These are phyloP conservation scores for Globisporangium canariense DNA, from an alignment of 352 stramenopile species.

Conservation along the genomic window DNA sequence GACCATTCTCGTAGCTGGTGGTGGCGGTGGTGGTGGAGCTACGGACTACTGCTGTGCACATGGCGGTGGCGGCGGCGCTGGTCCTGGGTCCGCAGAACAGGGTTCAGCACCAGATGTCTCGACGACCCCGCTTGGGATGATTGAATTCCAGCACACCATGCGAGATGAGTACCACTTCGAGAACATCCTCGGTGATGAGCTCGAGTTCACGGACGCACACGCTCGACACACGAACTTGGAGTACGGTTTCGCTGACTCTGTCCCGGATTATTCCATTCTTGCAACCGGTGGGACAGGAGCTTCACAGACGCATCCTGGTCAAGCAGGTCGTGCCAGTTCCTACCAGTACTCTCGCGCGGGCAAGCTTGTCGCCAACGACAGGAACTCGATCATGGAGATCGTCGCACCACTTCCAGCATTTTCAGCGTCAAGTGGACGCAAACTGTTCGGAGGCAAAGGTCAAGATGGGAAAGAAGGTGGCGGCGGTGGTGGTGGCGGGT, in stretches of 20 bases:
- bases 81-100: slow-evolving; percentile 25
- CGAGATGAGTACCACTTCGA: slow-evolving; percentile 60
- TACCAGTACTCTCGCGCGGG: slow-evolving; percentile 42
- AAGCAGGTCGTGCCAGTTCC: slow-evolving; percentile 39
- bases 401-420: slow-evolving; percentile 22
- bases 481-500: slow-evolving; percentile 74
- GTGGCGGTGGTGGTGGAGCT: slow-evolving; percentile 65
- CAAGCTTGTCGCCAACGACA: slow-evolving; percentile 30
- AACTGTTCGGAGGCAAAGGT: slow-evolving; percentile 45
- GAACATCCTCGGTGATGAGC: slow-evolving; percentile 43
- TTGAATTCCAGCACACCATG: slow-evolving; percentile 19
- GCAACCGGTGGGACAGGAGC: slow-evolving; percentile 48
- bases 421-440: slow-evolving; percentile 38
- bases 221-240: slow-evolving; percentile 52
- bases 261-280: slow-evolving; percentile 51
- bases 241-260: slow-evolving; percentile 40
- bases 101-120: slow-evolving; percentile 44
- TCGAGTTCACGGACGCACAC: slow-evolving; percentile 40
- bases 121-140: slow-evolving; percentile 14
- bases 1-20: slow-evolving; percentile 61
- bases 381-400: slow-evolving; percentile 32
- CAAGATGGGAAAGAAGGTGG: slow-evolving; percentile 74
- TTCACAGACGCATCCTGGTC: slow-evolving; percentile 20
- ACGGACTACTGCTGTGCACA: slow-evolving; percentile 78
- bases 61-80: slow-evolving; percentile 51